Base-by-base conservation (phyloP, 1,139 yeast genomes). In the Blastobotrys buckinghamii region DNA sequence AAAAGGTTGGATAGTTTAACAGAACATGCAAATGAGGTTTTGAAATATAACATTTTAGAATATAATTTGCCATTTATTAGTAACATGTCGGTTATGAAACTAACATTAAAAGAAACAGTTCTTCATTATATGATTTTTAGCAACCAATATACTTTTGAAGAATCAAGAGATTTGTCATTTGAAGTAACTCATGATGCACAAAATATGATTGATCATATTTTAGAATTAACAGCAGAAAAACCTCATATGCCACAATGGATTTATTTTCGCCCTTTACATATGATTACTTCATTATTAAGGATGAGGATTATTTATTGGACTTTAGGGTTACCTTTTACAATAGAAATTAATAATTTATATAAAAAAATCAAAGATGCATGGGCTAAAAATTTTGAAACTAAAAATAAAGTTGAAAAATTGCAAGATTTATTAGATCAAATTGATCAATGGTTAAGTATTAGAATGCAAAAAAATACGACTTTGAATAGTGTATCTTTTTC, bases 241-340 rank as follows among this genome's bases (percentile, higher is more conserved):
- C 47, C 47, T 13, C 39, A 38, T n/a, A 22, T 38, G 30, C 47
- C 47, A 4, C 47, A 44, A 26, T 44, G 47, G 47, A 15, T 29
- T 2, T 44, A 32, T 24, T 38, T 44, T n/a, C 32, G 47, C 4
- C 47, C 47, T 6, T 19, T 44, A 42, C 33, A 38, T 13, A 32
- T 42, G 4, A 32, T 44, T 15, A 22, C 42, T 8, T 42, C 42
- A 7, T 22, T 44, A 37, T 39, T 44, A n/a, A 17, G 47, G 10
- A 38, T 38, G 17, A 26, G 47, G n/a, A 33, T 44, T 27, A 29
- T 44, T 6, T 38, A 38, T 13, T 44, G 47, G 47, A 30, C 47
- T 1, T 17, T 44, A 32, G 47, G 47, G 8, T 19, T 27, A 12
- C 24, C 6, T 10, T 44, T 38, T 22, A 32, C 37, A 2, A 20